phyloP scores from a whole-genome alignment of 2,329 filamentous ascomycete genomes.

The Trichoderma hamatum region DNA sequence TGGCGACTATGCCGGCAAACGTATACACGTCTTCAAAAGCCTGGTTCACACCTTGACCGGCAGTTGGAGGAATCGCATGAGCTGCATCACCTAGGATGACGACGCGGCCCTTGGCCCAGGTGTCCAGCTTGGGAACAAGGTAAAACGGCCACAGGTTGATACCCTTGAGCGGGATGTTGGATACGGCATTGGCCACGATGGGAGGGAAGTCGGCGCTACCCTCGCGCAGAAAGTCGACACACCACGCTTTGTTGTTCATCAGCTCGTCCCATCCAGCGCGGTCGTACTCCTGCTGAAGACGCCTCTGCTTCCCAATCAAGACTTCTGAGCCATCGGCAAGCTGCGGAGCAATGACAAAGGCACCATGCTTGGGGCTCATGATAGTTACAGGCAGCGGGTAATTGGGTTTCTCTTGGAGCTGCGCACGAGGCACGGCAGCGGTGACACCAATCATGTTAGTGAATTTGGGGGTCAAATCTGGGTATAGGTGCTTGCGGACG shows the following conservation, averaged over 20 bases:
- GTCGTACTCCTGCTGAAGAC: constrained; percentile 41
- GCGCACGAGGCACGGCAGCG: constrained; percentile 40
- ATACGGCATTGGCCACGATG: constrained; percentile 42
- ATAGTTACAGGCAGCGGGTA: constrained; percentile 50
- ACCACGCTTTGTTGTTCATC: constrained; percentile 43
- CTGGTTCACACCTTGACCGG: constrained; percentile 52
- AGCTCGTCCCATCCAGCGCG: constrained; percentile 49
- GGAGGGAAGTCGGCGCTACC: constrained; percentile 43
- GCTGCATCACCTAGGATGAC: constrained; percentile 53
- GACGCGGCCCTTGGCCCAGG: constrained; percentile 45
- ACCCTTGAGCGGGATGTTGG: constrained; percentile 35
- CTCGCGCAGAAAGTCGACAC: constrained; percentile 40
- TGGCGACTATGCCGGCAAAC: constrained; percentile 46
- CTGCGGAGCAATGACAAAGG: constrained; percentile 56
- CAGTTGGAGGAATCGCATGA: constrained; percentile 52
- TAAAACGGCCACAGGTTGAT: constrained; percentile 56
- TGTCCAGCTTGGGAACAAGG: constrained; percentile 49
- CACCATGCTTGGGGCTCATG: constrained; percentile 46
- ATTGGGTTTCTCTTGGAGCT: constrained; percentile 40
- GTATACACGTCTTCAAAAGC: constrained; percentile 55
- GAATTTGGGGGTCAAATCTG: constrained; percentile 53
- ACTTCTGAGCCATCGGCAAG: constrained; percentile 51
- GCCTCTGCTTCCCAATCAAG: constrained; percentile 51
- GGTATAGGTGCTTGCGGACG: constrained; percentile 55
- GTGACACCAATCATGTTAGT: constrained; percentile 50